Evolutionary conservation across 140 eudicot species (phyloP).

Genomic region (Flaveria floridana): DNA sequence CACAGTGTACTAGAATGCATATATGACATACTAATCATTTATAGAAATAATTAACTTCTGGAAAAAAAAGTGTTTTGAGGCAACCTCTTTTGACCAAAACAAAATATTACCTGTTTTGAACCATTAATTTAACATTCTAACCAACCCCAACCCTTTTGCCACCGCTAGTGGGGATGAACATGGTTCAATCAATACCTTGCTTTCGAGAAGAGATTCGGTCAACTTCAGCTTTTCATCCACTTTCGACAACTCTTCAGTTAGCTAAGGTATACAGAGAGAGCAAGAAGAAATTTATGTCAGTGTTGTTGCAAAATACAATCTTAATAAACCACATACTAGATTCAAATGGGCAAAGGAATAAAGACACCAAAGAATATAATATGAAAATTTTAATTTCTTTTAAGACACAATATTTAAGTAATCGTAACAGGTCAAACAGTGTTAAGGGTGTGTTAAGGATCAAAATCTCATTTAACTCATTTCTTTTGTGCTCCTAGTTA

Average conservation of each 20-base stretch:
- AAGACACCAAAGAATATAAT: conserved; percentile 3
- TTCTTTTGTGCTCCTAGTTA: neutral
- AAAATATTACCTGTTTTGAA: neutral
- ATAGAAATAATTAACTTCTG: neutral
- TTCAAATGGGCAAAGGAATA: neutral
- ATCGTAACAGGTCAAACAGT: conserved; percentile 5
- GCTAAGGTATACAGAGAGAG: conserved; percentile 41
- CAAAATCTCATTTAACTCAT: neutral
- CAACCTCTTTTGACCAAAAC: neutral
- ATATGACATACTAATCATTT: neutral
- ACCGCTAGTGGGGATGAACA: conserved; percentile 6
- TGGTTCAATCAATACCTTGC: conserved; percentile 62
- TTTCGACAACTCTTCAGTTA: conserved; percentile 79
- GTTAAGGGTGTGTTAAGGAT: neutral
- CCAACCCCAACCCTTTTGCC: neutral
- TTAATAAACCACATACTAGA: conserved; percentile 5
- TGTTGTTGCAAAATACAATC: conserved; percentile 16
- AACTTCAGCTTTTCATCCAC: conserved; percentile 94
- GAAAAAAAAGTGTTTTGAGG: neutral
- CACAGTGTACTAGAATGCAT: neutral
- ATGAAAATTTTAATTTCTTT: neutral
- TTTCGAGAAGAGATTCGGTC: conserved; percentile 83
- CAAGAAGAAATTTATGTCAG: conserved; percentile 18
- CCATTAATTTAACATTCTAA: neutral
- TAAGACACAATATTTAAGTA: neutral